Percentiles rank a stretch among this genome's conserved stretches.
phyloP scores from a whole-genome alignment of 2,329 filamentous ascomycete species.

The Cryoendolithus antarcticus region DNA sequence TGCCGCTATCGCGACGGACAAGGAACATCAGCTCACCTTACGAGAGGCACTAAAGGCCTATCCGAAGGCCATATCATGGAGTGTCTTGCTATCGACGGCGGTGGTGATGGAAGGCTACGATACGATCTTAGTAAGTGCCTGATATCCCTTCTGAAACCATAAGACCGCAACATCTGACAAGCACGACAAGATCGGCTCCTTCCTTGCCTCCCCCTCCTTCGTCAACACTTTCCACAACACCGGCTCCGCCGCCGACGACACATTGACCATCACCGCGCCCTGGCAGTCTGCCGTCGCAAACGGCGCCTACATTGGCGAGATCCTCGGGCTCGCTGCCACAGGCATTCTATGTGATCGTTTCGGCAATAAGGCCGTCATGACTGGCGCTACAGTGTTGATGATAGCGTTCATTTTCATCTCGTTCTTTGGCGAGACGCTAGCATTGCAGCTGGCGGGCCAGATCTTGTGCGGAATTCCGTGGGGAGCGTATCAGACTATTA shows the following conservation, averaged over 20 bases:
- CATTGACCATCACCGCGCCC: constrained; percentile 18
- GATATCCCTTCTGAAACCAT: not conserved
- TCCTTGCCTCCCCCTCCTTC: constrained; percentile 45
- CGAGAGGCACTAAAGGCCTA: constrained; percentile 27
- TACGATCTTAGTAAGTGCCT: constrained; percentile 6
- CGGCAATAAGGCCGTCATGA: constrained; percentile 8
- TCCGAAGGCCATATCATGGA: constrained; percentile 39
- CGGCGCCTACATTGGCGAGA: constrained; percentile 42
- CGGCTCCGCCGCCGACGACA: constrained; percentile 21
- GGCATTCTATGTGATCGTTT: constrained; percentile 4
- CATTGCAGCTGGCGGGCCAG: constrained; percentile 36
- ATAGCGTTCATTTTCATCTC: constrained; percentile 40
- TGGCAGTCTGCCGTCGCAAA: constrained; percentile 28
- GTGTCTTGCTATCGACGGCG: constrained; percentile 40
- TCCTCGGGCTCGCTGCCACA: constrained; percentile 31
- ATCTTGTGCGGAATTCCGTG: constrained; percentile 46
- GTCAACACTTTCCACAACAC: constrained; percentile 39
- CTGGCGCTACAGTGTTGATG: constrained; percentile 6
- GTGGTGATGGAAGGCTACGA: constrained; percentile 33
- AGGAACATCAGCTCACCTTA: constrained; percentile 10
- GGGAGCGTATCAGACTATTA: constrained; percentile 49
- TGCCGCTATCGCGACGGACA: constrained; percentile 6
- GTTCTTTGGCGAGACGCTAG: constrained; percentile 36
- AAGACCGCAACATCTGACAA: not conserved
- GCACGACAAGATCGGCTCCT: constrained; percentile 35